Evolutionary conservation across 2,329 filamentous ascomycete genomes (phyloP).

Genomic region (Aspergillus vadensis): DNA sequence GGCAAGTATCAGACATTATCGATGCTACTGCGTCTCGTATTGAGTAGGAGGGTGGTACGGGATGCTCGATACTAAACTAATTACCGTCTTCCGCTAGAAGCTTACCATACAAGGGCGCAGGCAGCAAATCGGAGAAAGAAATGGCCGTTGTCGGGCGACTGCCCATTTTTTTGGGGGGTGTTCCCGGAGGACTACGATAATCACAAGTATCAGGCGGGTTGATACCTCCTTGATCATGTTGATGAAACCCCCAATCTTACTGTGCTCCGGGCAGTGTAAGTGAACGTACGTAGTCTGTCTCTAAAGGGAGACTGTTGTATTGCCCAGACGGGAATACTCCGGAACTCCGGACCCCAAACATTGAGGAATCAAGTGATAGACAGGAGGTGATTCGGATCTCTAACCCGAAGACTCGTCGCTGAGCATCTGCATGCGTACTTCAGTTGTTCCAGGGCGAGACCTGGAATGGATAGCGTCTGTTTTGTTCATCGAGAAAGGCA

Average conservation of each 20-base stretch:
- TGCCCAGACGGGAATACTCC: conserved; percentile 7
- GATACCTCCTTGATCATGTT: neutral
- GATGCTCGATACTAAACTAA: neutral
- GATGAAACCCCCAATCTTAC: conserved; percentile 1
- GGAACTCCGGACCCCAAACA: conserved; percentile 7
- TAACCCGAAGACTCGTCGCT: neutral
- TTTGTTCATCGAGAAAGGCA: conserved; percentile 11
- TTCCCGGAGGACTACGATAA: neutral
- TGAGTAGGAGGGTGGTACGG: neutral
- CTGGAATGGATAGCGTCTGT: conserved; percentile 7
- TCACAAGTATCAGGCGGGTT: neutral
- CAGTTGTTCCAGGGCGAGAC: neutral
- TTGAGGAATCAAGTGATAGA: neutral
- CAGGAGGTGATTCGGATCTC: conserved; percentile 3
- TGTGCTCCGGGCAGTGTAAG: neutral
- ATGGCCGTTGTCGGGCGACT: conserved; percentile 1
- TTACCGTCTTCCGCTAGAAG: neutral
- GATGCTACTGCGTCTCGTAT: neutral
- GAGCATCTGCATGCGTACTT: neutral
- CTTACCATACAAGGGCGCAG: neutral
- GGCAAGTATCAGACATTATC: neutral
- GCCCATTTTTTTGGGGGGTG: neutral
- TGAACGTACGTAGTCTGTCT: too few relatives aligned
- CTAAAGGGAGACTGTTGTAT: neutral
- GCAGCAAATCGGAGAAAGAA: conserved; percentile 18